Base-by-base conservation (phyloP, 2,329 filamentous ascomycete genomes). In the Apiospora marii region DNA sequence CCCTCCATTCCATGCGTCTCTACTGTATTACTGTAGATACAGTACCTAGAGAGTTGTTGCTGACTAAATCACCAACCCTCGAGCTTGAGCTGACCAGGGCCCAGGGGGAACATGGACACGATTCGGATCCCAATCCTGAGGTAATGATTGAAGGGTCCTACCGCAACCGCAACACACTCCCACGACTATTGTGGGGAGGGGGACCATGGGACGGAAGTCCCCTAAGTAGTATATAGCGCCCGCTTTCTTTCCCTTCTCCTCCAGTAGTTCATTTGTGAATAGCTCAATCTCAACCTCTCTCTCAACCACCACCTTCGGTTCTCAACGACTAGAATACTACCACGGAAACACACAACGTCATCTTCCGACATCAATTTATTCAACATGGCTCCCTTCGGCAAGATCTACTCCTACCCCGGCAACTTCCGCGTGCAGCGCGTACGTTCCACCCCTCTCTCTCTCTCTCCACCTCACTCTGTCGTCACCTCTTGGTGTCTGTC, bases 301-400 rank as follows among this genome's bases (percentile, higher is more conserved):
- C 24, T 53, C 27, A 44, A 44, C 16, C 13, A 44, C 16, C 43
- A 14, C 43, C 16, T 53, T 53, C 30, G 53, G 37, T 37, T 61
- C 30, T 61, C 30, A 37, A 22, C 53, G 30, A 34, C 24, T 30
- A 30, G 51, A 30, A 19, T 16, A 22, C 51, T 27, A 58, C 24
- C 27, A 58, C 51, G 13, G n/a, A 58, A 53, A 4, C 12, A 5
- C 12, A 30, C 14, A 13, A 30, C 12, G 30, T 30, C 24, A 37
- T 61, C 14, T 37, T 37, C 7, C 7, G 37, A 22, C 2, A n/a
- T 1, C n/a, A 64, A 37, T 4, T 14, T 6, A 64, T 24, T 13
- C 58, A 41, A 37, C 19, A 84, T 84, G 83, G 82, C 82, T 76
- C 80, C 82, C 67, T 82, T 84, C 75, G 83, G 81, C 75, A 84